Conservation (phyloP, 2,329 filamentous ascomycete genomes). For the Neofusicoccum sp. region DNA sequence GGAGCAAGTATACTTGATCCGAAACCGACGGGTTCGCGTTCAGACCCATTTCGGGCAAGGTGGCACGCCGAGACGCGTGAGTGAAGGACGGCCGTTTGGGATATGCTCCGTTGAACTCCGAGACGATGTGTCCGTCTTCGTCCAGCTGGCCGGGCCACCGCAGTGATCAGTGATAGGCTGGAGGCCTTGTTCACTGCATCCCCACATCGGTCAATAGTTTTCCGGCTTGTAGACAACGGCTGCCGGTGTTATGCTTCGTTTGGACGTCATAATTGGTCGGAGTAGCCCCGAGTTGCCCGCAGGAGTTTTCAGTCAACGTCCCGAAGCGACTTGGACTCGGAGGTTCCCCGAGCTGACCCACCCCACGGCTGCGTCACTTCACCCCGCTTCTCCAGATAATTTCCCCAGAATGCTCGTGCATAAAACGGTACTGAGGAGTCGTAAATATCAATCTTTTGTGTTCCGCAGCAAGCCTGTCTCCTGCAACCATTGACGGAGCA, state of each 20-base stretch:
- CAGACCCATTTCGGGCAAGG: not conserved
- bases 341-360: not conserved
- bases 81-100: not conserved
- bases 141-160: too few species aligned
- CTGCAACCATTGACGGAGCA: too few species aligned
- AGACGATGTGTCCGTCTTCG: too few species aligned
- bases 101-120: not conserved
- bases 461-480: too few species aligned
- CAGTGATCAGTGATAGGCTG: too few species aligned
- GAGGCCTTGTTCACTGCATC: too few species aligned
- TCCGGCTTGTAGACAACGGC: too few species aligned
- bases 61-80: too few species aligned
- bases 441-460: too few species aligned
- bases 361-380: not conserved
- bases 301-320: not conserved
- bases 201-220: too few species aligned
- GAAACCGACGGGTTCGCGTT: not conserved
- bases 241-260: too few species aligned
- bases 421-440: not conserved
- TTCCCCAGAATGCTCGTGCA: not conserved
- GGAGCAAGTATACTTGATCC: not conserved
- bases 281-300: not conserved
- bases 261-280: too few species aligned
- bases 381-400: constrained; percentile 7
- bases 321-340: not conserved